phyloP scores from a whole-genome alignment of 768 basidiomycete species.

The Rhizopogon vesiculosus region DNA sequence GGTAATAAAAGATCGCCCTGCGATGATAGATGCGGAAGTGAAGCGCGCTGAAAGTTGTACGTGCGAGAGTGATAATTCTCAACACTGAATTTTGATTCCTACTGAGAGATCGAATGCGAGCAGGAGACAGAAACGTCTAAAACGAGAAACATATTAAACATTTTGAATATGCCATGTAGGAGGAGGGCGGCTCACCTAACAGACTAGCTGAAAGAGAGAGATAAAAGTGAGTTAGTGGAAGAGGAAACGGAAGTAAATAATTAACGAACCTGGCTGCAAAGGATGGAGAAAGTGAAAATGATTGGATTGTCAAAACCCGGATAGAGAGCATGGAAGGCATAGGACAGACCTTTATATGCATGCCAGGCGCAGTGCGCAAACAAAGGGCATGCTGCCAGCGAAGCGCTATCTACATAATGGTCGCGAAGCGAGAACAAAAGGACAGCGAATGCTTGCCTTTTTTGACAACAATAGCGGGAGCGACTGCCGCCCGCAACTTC shows the following conservation, averaged over 20 bases:
- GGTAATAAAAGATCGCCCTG: slow-evolving; percentile 24
- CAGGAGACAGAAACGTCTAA: slow-evolving; percentile 7
- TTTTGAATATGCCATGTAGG: neutral
- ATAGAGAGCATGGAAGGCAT: slow-evolving; percentile 5
- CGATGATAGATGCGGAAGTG: slow-evolving; percentile 22
- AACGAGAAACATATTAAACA: neutral
- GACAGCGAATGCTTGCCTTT: slow-evolving; percentile 17
- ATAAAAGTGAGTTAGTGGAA: slow-evolving; percentile 9
- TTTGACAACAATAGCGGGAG: slow-evolving; percentile 24
- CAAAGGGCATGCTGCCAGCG: slow-evolving; percentile 12
- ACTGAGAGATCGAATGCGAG: slow-evolving; percentile 18
- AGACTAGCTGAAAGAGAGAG: slow-evolving; percentile 16
- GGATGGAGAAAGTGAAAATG: slow-evolving; percentile 4
- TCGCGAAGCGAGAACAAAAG: slow-evolving; percentile 33
- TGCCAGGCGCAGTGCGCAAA: slow-evolving; percentile 2
- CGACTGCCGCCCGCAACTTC: too few relatives aligned
- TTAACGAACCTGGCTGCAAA: slow-evolving; percentile 25
- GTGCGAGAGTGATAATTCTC: slow-evolving; percentile 19
- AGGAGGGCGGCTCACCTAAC: slow-evolving; percentile 13
- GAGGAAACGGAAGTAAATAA: neutral
- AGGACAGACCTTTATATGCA: slow-evolving; percentile 20
- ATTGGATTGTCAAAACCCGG: slow-evolving; percentile 35
- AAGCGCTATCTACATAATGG: slow-evolving; percentile 3
- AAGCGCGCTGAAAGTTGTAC: slow-evolving; percentile 17
- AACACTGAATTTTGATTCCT: slow-evolving; percentile 20